phyloP scores from a whole-genome alignment of 1,284 basidiomycete genomes.

The Irpex rosettiformis region DNA sequence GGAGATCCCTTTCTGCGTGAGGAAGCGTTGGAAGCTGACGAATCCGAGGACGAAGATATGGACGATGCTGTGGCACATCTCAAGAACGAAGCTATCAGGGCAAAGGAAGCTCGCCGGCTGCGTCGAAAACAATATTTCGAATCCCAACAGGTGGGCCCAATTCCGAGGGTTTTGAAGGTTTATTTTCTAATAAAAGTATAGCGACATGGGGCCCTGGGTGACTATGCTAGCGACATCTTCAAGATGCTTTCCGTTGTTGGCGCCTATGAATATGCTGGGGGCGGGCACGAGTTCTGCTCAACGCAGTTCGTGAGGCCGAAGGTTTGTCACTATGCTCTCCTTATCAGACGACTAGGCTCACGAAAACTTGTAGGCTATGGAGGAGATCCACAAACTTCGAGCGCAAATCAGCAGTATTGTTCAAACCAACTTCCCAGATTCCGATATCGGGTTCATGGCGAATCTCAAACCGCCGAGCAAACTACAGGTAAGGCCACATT shows the following conservation, averaged over 20 bases:
- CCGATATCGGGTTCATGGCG: constrained; percentile 54
- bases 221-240: constrained; percentile 86
- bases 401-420: constrained; percentile 87
- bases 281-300: constrained; percentile 76
- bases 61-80: constrained; percentile 51
- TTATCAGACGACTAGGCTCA: neutral
- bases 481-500: constrained; percentile 61
- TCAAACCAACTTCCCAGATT: constrained; percentile 61
- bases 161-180: neutral
- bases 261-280: constrained; percentile 91
- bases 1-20: constrained; percentile 96
- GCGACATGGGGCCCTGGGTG: constrained; percentile 80
- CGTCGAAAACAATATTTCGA: constrained; percentile 77
- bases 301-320: constrained; percentile 92
- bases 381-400: constrained; percentile 98
- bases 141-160: constrained; percentile 66
- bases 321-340: constrained; percentile 39
- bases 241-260: constrained; percentile 89
- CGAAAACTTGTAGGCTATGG: constrained; percentile 74
- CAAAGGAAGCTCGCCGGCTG: constrained; percentile 64
- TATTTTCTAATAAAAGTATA: constrained; percentile 28
- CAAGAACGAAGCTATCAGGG: constrained; percentile 54
- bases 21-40: constrained; percentile 53
- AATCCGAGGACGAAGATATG: constrained; percentile 38
- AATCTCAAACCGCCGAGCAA: constrained; percentile 71